Conservation (phyloP, 805 yeast genomes). For the Candida nemodendra region DNA sequence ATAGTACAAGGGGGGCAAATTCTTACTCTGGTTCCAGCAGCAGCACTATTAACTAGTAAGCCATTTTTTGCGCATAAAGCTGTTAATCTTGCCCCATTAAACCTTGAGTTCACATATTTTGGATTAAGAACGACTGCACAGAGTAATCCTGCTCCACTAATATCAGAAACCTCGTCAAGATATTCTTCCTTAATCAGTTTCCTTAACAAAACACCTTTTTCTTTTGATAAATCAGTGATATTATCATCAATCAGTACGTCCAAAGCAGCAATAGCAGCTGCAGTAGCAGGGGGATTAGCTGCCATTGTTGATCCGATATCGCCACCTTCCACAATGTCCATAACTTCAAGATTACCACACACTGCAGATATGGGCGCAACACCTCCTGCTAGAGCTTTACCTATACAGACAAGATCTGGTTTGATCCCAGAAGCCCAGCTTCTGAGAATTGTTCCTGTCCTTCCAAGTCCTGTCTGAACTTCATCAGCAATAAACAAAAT, state of each 20-base stretch:
- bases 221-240: constrained; percentile 16
- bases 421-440: constrained; percentile 21
- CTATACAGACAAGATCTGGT: constrained; percentile 30
- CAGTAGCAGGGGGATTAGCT: constrained; percentile 30
- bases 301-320: constrained; percentile 33
- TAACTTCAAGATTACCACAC: constrained; percentile 21
- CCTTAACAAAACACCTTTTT: constrained; percentile 20
- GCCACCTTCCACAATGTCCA: constrained; percentile 23
- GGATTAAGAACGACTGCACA: constrained; percentile 24
- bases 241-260: constrained; percentile 29
- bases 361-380: constrained; percentile 28
- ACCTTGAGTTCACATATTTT: constrained; percentile 7
- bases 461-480: constrained; percentile 31
- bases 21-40: constrained; percentile 25
- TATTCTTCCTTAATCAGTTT: constrained; percentile 14
- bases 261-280: constrained; percentile 29
- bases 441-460: constrained; percentile 24
- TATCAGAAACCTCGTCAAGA: constrained; percentile 14
- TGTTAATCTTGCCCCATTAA: constrained; percentile 21
- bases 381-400: constrained; percentile 30
- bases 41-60: constrained; percentile 21
- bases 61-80: constrained; percentile 26
- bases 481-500: constrained; percentile 30
- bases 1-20: constrained; percentile 30
- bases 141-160: constrained; percentile 26